These are phyloP conservation scores for Cadophora sp. DNA, from an alignment of 2,329 filamentous ascomycete genomes.

Conservation along the genomic window DNA sequence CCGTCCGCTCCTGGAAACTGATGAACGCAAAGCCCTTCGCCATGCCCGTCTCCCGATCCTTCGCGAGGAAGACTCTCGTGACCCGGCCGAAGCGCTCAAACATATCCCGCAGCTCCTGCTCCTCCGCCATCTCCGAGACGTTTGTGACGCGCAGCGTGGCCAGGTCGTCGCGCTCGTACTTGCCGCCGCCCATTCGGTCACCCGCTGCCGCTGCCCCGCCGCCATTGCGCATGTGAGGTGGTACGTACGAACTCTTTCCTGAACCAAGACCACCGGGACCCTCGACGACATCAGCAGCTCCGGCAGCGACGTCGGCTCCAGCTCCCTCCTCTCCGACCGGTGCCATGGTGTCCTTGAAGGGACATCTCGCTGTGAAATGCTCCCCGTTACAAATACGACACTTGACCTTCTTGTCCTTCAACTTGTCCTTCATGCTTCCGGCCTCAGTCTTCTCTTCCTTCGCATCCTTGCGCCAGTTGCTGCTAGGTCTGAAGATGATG, in stretches of 20 bases:
- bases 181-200: constrained; percentile 85
- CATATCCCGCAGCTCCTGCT: constrained; percentile 93
- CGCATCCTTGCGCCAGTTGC: constrained; percentile 92
- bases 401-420: constrained; percentile 99
- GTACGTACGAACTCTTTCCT: constrained; percentile 87
- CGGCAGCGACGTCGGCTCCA: constrained; percentile 59
- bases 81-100: constrained; percentile 98
- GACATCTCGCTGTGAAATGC: constrained; percentile 99
- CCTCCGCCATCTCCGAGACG: constrained; percentile 97
- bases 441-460: constrained; percentile 82
- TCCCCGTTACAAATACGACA: constrained; percentile 98
- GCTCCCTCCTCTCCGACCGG: constrained; percentile 70
- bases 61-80: constrained; percentile 95
- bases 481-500: constrained; percentile 92
- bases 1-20: constrained; percentile 88
- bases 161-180: constrained; percentile 95
- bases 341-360: constrained; percentile 99
- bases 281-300: constrained; percentile 52
- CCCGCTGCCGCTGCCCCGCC: constrained; percentile 64
- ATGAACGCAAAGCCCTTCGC: constrained; percentile 99
- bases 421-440: constrained; percentile 77
- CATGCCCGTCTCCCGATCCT: constrained; percentile 93
- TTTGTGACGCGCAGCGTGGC: constrained; percentile 98
- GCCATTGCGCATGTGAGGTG: constrained; percentile 85
- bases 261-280: constrained; percentile 64